Percentiles rank a stretch among this genome's conserved stretches.
Conservation (phyloP, 495 filamentous ascomycete species). For the Copromyces sp. region DNA sequence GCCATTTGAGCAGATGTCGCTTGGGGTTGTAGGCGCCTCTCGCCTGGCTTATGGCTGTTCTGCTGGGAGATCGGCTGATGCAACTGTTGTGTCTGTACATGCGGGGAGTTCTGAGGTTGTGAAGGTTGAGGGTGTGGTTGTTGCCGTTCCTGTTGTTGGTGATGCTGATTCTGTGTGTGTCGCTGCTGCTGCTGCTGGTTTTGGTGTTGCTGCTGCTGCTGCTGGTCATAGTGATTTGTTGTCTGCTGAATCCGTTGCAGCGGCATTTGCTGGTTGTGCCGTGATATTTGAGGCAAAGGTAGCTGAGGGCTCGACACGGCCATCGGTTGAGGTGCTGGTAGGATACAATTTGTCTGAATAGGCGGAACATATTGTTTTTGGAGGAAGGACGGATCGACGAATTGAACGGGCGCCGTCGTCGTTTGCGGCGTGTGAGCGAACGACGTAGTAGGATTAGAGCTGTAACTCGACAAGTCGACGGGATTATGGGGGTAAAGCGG, state of each 20-base stretch:
- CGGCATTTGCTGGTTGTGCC: constrained; percentile 14
- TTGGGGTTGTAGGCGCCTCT: constrained; percentile 10
- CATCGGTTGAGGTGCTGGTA: background rate
- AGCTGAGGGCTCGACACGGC: background rate
- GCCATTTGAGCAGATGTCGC: constrained; percentile 6
- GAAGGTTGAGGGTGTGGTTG: constrained; percentile 14
- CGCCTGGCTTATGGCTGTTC: constrained; percentile 16
- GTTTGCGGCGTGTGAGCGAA: background rate
- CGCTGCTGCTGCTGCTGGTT: constrained; percentile 5
- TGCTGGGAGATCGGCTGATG: constrained; percentile 1
- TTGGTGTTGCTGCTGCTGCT: constrained; percentile 4
- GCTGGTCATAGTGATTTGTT: constrained; percentile 3
- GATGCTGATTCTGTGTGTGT: constrained; percentile 6
- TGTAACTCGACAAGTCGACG: background rate
- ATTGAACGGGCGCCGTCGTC: background rate
- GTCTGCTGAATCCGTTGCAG: constrained; percentile 10
- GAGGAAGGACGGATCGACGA: background rate
- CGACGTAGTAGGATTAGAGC: background rate
- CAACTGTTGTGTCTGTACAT: constrained; percentile 1
- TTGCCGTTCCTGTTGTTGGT: constrained; percentile 11
- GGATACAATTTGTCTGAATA: background rate
- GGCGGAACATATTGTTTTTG: background rate
- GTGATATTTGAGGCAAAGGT: constrained; percentile 1
- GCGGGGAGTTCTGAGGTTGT: constrained; percentile 9
- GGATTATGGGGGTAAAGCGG: background rate